Conservation (phyloP, 1,284 basidiomycete genomes). For the Irpex rosettiformis region DNA sequence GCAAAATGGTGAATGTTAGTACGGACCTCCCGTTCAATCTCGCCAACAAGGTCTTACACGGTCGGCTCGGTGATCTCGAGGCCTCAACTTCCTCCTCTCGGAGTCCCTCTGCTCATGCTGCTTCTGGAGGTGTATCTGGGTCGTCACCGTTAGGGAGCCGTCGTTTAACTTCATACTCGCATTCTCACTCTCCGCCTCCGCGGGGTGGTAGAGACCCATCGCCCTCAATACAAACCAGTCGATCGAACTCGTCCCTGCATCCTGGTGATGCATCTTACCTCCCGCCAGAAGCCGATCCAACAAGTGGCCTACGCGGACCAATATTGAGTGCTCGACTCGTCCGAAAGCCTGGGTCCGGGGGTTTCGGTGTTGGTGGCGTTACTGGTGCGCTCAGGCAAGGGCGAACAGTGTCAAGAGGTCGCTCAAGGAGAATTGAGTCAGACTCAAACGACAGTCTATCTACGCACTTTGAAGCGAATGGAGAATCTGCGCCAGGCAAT, state of each 20-base stretch:
- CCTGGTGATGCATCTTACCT: constrained; percentile 30
- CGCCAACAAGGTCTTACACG: constrained; percentile 43
- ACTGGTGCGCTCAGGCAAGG: constrained; percentile 12
- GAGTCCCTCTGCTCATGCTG: constrained; percentile 24
- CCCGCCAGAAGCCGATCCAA: constrained; percentile 25
- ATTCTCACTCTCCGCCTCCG: constrained; percentile 14
- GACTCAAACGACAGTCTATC: constrained; percentile 7
- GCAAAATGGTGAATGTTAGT: constrained; percentile 72
- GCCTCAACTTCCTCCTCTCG: constrained; percentile 26
- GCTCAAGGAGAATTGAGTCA: constrained; percentile 23
- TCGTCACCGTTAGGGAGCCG: constrained; percentile 9
- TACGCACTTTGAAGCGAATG: neutral
- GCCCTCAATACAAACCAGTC: constrained; percentile 29
- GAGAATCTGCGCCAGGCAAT: neutral
- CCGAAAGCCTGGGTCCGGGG: constrained; percentile 16
- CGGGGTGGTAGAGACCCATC: constrained; percentile 21
- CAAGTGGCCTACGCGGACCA: constrained; percentile 19
- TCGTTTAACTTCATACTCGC: constrained; percentile 7
- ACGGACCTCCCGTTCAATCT: constrained; percentile 65
- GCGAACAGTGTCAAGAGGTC: constrained; percentile 23
- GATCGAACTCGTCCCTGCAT: constrained; percentile 28
- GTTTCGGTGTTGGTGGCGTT: constrained; percentile 19
- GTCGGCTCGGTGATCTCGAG: constrained; percentile 19
- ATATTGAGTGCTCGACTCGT: constrained; percentile 27
- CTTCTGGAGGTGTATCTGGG: constrained; percentile 8